Evolutionary conservation across 1,284 basidiomycete species (phyloP).

Genomic region (Rhodotorula mucilaginosa): DNA sequence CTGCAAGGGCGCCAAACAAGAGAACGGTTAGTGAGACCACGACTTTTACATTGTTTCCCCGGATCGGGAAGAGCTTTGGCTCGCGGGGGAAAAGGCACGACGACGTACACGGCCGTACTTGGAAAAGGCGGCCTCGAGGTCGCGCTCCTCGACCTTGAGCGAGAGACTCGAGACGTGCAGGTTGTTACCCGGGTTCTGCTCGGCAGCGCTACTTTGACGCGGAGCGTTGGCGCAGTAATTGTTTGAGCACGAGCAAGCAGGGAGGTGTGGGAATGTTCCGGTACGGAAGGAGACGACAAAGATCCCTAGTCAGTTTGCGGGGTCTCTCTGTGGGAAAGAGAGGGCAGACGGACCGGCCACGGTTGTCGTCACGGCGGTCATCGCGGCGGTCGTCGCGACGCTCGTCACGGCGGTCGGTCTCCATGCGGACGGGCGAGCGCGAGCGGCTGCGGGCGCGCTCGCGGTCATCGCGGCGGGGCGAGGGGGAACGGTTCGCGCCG

Average conservation of each 20-base stretch:
- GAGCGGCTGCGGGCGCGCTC: constrained; percentile 27
- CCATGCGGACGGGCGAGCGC: constrained; percentile 29
- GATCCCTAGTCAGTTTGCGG: not conserved
- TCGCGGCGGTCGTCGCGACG: constrained; percentile 24
- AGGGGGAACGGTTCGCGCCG: constrained; percentile 24
- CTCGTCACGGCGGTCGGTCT: constrained; percentile 23
- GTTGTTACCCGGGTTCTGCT: constrained; percentile 86
- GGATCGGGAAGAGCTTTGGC: not conserved
- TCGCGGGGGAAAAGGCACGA: not conserved
- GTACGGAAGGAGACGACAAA: not conserved
- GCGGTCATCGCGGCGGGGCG: constrained; percentile 21
- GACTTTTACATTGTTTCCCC: not conserved
- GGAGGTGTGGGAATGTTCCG: not conserved
- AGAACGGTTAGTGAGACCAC: constrained; percentile 6
- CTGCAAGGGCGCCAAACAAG: constrained; percentile 41
- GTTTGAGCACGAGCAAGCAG: too few species aligned
- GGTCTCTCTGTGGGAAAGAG: not conserved
- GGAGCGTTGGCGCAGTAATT: not conserved
- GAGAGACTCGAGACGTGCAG: constrained; percentile 88
- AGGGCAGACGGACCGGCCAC: constrained; percentile 14
- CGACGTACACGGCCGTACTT: constrained; percentile 80
- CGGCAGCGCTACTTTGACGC: not conserved
- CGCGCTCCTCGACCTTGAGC: constrained; percentile 73
- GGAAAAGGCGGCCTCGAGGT: constrained; percentile 81
- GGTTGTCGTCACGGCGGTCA: constrained; percentile 13